Evolutionary conservation across 495 filamentous ascomycete genomes (phyloP), one percentile per base, ranked within the genome.

Genomic region (Penicillium nucicola): DNA sequence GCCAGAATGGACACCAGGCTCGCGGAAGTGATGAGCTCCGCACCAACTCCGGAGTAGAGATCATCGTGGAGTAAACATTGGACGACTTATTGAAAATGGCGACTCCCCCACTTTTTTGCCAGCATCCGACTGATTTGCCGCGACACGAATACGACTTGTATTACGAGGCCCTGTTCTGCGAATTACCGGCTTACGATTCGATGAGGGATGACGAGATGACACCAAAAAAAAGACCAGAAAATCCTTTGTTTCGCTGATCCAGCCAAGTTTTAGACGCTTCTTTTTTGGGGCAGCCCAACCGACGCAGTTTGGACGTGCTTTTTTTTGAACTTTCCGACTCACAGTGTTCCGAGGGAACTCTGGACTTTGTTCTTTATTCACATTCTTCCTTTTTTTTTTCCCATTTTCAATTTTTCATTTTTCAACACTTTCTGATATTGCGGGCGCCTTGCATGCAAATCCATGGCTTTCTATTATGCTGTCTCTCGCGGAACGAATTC

Each of bases 1-100:
- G 89, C 52, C 80, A 85, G 56, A 91, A 90, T 66, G 90, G 90
- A 53, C 91, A 96, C 67, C 81, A 84, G 61, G 77, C 84, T 42
- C 83, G 87, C 44, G 84, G 88, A 50, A 93, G 89, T 69, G 91
- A 92, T 77, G 85, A 88, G 61, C 71, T 87, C 40, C 78, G 77
- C 48, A 72, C 76, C 48, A 79, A 74, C 53, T 80, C 77, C 42
- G 76, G 77, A 33, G 80, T 77, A 49, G 77, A 79, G 50, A 80
- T 80, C 60, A 80, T 80, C 50, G 77, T 80, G 58, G 77, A 80
- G 69, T 79, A 76, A 55, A 61, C 39, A 50, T 55, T 45, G 52
- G 55, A 65, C 23, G 41, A 59, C 30, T 57, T 69, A 56, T 64
- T 64, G 50, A 62, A 53, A 47, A 63, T 55, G 60, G 60, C 50